These are phyloP conservation scores for Fusarium poae DNA, from an alignment of 2,329 filamentous ascomycete genomes.

Conservation along the genomic window DNA sequence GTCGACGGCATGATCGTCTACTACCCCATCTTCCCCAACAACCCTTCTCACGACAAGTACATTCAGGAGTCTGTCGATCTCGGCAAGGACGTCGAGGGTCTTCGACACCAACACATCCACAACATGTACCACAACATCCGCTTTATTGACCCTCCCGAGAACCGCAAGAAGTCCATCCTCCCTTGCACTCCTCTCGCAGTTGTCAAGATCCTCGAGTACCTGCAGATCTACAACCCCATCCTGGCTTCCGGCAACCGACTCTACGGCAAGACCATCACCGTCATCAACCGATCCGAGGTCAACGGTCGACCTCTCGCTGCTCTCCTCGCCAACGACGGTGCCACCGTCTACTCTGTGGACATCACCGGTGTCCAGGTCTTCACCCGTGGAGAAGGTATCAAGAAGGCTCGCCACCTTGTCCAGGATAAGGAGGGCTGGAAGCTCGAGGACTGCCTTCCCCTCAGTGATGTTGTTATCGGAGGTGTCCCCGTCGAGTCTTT, in stretches of 20 bases:
- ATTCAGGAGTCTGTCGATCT: slow-evolving; percentile 94
- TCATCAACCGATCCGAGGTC: slow-evolving; percentile 96
- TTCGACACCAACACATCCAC: slow-evolving; percentile 93
- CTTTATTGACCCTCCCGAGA: slow-evolving; percentile 84
- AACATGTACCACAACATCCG: slow-evolving; percentile 99
- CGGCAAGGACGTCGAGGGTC: slow-evolving; percentile 93
- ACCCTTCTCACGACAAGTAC: slow-evolving; percentile 90
- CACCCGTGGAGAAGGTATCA: slow-evolving; percentile 87
- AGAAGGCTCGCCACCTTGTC: slow-evolving; percentile 87
- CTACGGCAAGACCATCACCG: slow-evolving; percentile 93
- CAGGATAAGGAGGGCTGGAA: slow-evolving; percentile 84
- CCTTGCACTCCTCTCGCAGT: slow-evolving; percentile 96
- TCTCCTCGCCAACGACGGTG: slow-evolving; percentile 94
- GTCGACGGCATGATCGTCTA: slow-evolving; percentile 97
- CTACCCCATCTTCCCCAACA: slow-evolving; percentile 90
- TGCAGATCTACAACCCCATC: slow-evolving; percentile 96
- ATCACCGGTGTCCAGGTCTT: slow-evolving; percentile 92
- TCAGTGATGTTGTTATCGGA: slow-evolving; percentile 94
- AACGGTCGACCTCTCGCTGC: slow-evolving; percentile 94
- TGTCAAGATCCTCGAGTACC: slow-evolving; percentile 95
- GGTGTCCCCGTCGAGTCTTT: slow-evolving; percentile 90
- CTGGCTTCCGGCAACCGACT: slow-evolving; percentile 92
- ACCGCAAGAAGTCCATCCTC: slow-evolving; percentile 88
- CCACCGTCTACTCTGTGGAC: slow-evolving; percentile 94
- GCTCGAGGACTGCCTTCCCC: slow-evolving; percentile 82